Conservation (phyloP, 768 basidiomycete species). For the Pulveroboletus ravenelii region DNA sequence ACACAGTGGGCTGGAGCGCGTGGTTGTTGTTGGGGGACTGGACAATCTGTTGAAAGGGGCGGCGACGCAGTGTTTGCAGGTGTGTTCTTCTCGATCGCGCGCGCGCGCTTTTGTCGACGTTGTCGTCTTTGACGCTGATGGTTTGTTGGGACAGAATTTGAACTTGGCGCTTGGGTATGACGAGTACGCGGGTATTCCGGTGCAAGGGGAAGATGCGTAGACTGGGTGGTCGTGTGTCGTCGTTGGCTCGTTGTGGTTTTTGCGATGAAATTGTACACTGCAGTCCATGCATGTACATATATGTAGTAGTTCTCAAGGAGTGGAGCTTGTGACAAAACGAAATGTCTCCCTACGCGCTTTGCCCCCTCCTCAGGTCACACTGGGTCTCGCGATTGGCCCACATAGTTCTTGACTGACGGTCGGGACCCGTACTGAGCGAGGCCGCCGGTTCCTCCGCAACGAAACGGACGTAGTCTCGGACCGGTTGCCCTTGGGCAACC, state of each 20-base stretch:
- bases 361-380: no score
- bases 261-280: not conserved
- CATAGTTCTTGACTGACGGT: no score
- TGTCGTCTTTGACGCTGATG: not conserved
- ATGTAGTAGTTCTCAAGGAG: no score
- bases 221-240: not conserved
- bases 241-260: not conserved
- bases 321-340: no score
- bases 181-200: conserved; percentile 75
- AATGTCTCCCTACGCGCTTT: no score
- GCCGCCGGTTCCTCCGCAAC: no score
- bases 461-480: no score
- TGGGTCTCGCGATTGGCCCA: no score
- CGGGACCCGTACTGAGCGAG: no score
- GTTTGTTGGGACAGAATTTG: conserved; percentile 56
- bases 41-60: conserved; percentile 98
- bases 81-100: conserved; percentile 32
- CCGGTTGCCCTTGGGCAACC: no score
- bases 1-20: conserved; percentile 81
- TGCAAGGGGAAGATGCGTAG: conserved; percentile 13
- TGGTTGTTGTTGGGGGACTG: conserved; percentile 92
- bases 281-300: not conserved
- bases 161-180: conserved; percentile 87
- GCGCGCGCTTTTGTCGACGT: not conserved
- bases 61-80: conserved; percentile 97